Base-by-base conservation (phyloP, 2,329 filamentous ascomycete species). In the Diaporthe sp. region DNA sequence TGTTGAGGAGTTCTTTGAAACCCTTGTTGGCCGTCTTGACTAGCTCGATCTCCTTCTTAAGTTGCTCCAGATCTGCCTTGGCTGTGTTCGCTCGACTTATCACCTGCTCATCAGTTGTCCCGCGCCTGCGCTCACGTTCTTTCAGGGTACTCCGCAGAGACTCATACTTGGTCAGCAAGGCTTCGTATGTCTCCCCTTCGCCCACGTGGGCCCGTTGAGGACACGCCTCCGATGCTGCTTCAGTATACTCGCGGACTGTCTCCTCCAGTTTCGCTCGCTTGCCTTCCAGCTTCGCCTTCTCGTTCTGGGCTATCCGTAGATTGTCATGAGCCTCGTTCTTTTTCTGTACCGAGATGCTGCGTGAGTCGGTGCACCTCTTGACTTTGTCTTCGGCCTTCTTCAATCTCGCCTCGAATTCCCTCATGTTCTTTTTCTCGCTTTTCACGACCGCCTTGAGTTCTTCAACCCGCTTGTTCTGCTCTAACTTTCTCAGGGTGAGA, bases 41-140 rank as follows among this genome's bases (percentile, higher is more conserved):
- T 32, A 86, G 87, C 70, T 84, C 80, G 72, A 87, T 85, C 59
- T 86, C 82, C 15, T 82, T 82, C 68, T 81, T 82, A 9, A 87
- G 86, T 27, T 85, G 81, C 1, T 87, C 81, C 63, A 84, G 84
- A 2, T 80, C 77, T 30, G 80, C 77, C 76, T 84, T 83, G 4
- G 86, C 83, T 68, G 83, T 81, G 6, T 81, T 78, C 47, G 87
- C 83, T 12, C 85, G 84, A 42, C 88, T 85, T 70, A 88, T 87
- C 65, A 95, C 92, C 78, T 94, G 85, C 75, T 93, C 86, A 70
- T 93, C 91, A 27, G 89, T 87, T 69, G 89, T 92, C 32, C 94
- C 93, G 59, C 92, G 83, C 78, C 88, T 86, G 68, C 85, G 83
- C 73, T 90, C 88, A 71, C 90, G 88, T 75, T 87, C 86, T n/a